Conservation (phyloP, 495 filamentous ascomycete species). For the Daldinia grandis region DNA sequence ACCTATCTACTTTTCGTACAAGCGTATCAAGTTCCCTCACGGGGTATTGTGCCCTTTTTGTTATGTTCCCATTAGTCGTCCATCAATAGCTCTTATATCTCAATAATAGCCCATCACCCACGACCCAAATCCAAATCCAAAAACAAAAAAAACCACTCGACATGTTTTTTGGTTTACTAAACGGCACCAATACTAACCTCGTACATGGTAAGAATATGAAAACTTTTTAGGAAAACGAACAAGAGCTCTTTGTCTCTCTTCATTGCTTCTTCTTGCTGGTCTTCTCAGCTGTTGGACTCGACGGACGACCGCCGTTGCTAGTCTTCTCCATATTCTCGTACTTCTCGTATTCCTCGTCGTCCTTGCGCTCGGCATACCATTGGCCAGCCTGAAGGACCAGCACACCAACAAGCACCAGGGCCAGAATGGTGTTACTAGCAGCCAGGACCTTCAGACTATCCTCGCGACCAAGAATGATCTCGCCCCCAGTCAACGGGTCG, state of each 20-base stretch:
- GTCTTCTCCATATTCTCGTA: constrained; percentile 57
- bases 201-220: constrained; percentile 3
- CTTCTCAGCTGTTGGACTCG: constrained; percentile 41
- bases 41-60: too few species aligned
- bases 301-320: constrained; percentile 32
- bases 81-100: neutral
- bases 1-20: constrained; percentile 3
- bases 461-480: constrained; percentile 70
- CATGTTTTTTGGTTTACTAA: neutral
- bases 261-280: constrained; percentile 50
- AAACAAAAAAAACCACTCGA: neutral
- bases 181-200: neutral
- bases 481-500: constrained; percentile 49
- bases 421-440: constrained; percentile 96
- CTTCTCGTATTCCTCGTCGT: constrained; percentile 78
- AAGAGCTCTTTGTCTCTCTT: neutral
- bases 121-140: neutral
- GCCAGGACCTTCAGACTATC: constrained; percentile 89
- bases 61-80: neutral
- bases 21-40: neutral
- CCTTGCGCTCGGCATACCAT: constrained; percentile 98
- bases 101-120: neutral
- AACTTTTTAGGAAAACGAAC: neutral
- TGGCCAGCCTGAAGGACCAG: constrained; percentile 94
- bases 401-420: constrained; percentile 88